These are phyloP conservation scores for Diutina siamensis DNA, from an alignment of 1,139 yeast species.

Conservation along the genomic window DNA sequence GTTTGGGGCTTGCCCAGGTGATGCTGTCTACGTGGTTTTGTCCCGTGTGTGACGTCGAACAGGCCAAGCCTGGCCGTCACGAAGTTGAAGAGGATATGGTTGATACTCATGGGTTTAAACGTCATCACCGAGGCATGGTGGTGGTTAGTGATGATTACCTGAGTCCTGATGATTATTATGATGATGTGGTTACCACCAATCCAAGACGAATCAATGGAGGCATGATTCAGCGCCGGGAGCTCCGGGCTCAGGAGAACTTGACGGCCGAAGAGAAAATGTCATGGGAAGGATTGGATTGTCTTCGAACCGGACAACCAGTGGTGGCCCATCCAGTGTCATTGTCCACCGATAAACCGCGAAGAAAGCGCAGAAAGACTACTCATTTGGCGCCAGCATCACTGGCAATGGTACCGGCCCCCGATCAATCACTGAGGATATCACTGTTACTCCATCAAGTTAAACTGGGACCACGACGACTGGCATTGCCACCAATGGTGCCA, in stretches of 20 bases:
- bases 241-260: slow-evolving; percentile 18
- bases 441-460: background rate
- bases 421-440: background rate
- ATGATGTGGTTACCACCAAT: slow-evolving; percentile 6
- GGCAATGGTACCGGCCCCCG: background rate
- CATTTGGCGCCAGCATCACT: too few species aligned
- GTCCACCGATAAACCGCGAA: background rate
- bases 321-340: background rate
- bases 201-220: slow-evolving; percentile 29
- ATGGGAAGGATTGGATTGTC: slow-evolving; percentile 30
- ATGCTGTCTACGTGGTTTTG: slow-evolving; percentile 23
- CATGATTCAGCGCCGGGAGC: slow-evolving; percentile 25
- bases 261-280: slow-evolving; percentile 27
- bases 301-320: slow-evolving; percentile 10
- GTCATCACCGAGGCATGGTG: slow-evolving; percentile 13
- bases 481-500: background rate
- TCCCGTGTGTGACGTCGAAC: slow-evolving; percentile 31
- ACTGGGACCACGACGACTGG: background rate
- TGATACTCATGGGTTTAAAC: background rate
- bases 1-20: slow-evolving; percentile 17
- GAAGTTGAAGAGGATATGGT: background rate
- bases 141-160: slow-evolving; percentile 19
- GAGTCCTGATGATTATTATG: slow-evolving; percentile 8
- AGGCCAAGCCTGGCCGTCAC: slow-evolving; percentile 13
- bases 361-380: slow-evolving; percentile 2